These are phyloP conservation scores for Brassica napus DNA, from an alignment of 345 rosid genomes.

Conservation along the genomic window Da-Ae NC_063449.1:38781501-38782000, in stretches of 20 bases:
- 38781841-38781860: neutral
- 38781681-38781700: neutral
- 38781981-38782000: too few relatives aligned
- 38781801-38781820: neutral
- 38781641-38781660: neutral
- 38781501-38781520: neutral
- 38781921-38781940: neutral
- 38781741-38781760: neutral
- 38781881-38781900: neutral
- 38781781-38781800: neutral
- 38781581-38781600: neutral
- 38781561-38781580: neutral
- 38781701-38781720: neutral
- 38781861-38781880: neutral
- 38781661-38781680: neutral
- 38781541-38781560: neutral
- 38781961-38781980: neutral
- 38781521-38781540: conserved; percentile 5
- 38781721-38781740: neutral
- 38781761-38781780: neutral
- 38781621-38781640: neutral
- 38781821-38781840: neutral
- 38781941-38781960: neutral
- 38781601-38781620: neutral
- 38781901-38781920: neutral